Conservation (phyloP, 495 filamentous ascomycete species). For the Jackrogersella multiformis region DNA sequence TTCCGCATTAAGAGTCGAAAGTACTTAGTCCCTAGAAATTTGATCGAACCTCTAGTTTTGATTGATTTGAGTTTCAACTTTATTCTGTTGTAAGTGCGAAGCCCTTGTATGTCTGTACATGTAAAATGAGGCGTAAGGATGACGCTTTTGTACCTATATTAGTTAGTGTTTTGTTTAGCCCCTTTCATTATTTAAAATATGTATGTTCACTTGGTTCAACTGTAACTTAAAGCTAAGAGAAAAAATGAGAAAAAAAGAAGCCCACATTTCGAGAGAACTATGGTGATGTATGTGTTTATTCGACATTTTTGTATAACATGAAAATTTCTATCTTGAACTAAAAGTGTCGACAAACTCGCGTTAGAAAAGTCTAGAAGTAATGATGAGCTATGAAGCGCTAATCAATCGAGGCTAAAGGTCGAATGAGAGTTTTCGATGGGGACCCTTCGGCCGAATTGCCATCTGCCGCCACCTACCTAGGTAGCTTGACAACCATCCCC, state of each 20-base stretch:
- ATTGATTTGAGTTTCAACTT: constrained; percentile 9
- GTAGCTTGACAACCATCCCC: not conserved
- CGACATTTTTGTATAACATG: no score
- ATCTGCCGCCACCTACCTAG: not conserved
- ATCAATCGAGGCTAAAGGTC: not conserved
- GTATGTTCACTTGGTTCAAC: not conserved
- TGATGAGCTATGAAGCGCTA: not conserved
- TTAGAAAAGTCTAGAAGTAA: not conserved
- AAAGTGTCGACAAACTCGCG: not conserved
- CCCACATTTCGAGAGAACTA: not conserved
- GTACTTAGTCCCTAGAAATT: not conserved
- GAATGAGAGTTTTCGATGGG: not conserved
- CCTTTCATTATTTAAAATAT: not conserved
- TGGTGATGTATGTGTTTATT: no score
- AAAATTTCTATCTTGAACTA: no score
- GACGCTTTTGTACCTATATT: not conserved
- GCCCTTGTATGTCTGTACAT: not conserved
- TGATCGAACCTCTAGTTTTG: constrained; percentile 5
- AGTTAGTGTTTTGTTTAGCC: not conserved
- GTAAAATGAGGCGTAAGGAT: constrained; percentile 9
- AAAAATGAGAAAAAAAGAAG: not conserved
- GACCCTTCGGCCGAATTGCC: constrained; percentile 10
- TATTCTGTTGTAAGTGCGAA: constrained; percentile 3
- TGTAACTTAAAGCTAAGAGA: not conserved
- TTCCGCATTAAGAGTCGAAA: constrained; percentile 29